These are phyloP conservation scores for Ustilago curta DNA, from an alignment of 1,284 basidiomycete genomes.

Conservation along the genomic window DNA sequence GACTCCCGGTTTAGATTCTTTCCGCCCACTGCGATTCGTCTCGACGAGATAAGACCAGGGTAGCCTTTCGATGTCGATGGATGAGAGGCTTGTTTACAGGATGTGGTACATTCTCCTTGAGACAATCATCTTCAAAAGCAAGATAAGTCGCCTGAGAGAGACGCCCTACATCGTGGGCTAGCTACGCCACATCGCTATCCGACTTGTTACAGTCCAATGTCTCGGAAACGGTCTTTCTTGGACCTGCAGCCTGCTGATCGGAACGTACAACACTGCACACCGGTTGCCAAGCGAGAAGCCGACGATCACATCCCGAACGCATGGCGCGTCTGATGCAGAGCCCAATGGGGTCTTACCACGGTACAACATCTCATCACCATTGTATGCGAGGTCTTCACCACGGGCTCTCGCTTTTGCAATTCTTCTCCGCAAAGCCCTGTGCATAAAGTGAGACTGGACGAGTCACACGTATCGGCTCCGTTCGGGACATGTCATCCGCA, in stretches of 20 bases:
- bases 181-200: not conserved
- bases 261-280: not conserved
- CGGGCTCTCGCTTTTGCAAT: not conserved
- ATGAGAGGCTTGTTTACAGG: no score
- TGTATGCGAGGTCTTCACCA: not conserved
- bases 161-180: no score
- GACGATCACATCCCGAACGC: not conserved
- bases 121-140: no score
- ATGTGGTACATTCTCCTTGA: no score
- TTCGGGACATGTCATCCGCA: not conserved
- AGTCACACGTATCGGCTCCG: not conserved
- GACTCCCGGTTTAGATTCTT: no score
- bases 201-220: not conserved
- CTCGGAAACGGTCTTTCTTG: conserved; percentile 6
- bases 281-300: not conserved
- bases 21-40: no score
- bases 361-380: no score
- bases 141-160: no score
- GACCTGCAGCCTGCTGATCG: not conserved
- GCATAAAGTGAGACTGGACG: conserved; percentile 1
- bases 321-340: not conserved
- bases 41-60: no score
- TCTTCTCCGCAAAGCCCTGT: conserved; percentile 1
- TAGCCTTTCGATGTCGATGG: no score
- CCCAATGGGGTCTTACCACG: not conserved